Evolutionary conservation across 2,329 filamentous ascomycete genomes (phyloP).

Genomic region (Fragosphaeria purpurea): DNA sequence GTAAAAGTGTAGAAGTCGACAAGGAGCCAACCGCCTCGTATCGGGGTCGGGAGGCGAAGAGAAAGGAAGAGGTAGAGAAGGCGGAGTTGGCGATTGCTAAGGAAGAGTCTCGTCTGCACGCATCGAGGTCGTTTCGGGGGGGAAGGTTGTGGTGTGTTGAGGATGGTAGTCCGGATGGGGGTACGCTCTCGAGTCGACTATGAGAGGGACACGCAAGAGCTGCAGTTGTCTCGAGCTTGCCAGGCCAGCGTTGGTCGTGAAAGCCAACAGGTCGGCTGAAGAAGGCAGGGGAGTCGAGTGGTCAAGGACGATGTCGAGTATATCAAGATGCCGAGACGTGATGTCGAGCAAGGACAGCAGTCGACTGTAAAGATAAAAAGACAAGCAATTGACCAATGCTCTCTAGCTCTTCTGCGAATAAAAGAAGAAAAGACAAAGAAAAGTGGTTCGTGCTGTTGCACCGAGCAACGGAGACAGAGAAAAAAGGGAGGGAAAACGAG

Average conservation of each 20-base stretch:
- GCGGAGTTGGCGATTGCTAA: neutral
- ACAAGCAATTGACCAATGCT: no score
- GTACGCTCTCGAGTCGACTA: no score
- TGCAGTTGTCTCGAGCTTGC: no score
- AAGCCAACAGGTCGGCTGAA: no score
- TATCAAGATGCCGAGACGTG: neutral
- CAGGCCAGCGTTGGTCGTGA: no score
- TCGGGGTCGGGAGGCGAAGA: neutral
- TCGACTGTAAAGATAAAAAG: no score
- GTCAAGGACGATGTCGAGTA: neutral
- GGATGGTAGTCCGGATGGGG: neutral
- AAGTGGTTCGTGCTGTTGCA: slow-evolving; percentile 9
- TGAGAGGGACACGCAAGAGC: no score
- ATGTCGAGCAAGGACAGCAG: neutral
- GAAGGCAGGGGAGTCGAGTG: neutral
- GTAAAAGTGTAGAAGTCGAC: neutral
- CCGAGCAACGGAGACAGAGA: slow-evolving; percentile 9
- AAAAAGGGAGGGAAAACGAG: neutral
- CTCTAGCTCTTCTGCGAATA: no score
- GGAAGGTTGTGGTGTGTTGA: neutral
- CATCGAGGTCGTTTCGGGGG: neutral
- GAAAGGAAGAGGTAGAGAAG: neutral
- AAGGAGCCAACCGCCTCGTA: neutral
- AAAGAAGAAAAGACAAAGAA: slow-evolving; percentile 1
- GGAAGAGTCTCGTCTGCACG: neutral